phyloP scores from a whole-genome alignment of 2,329 filamentous ascomycete species.

The Aspergillus pseudoviridinutans region DNA sequence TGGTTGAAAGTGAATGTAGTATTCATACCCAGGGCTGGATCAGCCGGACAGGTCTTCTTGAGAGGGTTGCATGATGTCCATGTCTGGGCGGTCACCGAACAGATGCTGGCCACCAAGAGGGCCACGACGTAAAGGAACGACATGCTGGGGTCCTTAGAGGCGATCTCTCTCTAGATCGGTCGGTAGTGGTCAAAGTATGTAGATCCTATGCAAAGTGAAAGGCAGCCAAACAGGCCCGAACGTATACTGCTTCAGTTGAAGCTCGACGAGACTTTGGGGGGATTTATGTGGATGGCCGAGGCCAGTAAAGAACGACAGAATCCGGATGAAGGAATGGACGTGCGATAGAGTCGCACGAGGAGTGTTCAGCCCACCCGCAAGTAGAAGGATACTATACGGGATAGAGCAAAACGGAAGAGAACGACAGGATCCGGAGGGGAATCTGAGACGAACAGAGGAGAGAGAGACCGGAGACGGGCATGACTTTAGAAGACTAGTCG shows the following conservation, averaged over 20 bases:
- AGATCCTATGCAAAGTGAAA: neutral
- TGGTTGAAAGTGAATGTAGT: slow-evolving; percentile 63
- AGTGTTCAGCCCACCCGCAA: slow-evolving; percentile 16
- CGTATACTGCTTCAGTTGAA: neutral
- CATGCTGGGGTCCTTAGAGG: slow-evolving; percentile 16
- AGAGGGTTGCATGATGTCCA: slow-evolving; percentile 74
- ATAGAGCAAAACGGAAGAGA: slow-evolving; percentile 2
- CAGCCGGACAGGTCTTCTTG: slow-evolving; percentile 63
- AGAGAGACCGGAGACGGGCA: neutral
- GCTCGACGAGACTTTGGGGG: neutral
- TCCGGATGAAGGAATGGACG: slow-evolving; percentile 23
- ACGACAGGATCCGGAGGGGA: neutral
- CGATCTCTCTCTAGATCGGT: slow-evolving; percentile 2
- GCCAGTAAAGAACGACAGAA: slow-evolving; percentile 9
- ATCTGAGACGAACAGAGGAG: slow-evolving; percentile 3
- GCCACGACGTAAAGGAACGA: slow-evolving; percentile 22
- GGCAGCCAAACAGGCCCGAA: slow-evolving; percentile 2
- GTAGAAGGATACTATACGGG: slow-evolving; percentile 3
- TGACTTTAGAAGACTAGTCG: neutral
- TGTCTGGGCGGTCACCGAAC: slow-evolving; percentile 61
- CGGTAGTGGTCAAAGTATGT: neutral
- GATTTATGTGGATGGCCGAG: neutral
- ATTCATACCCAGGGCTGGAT: slow-evolving; percentile 64
- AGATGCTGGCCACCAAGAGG: slow-evolving; percentile 26
- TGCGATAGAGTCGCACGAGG: slow-evolving; percentile 25